Conservation (phyloP, 129 eudicot genomes). For the Helichrysum umbraculigerum region DNA sequence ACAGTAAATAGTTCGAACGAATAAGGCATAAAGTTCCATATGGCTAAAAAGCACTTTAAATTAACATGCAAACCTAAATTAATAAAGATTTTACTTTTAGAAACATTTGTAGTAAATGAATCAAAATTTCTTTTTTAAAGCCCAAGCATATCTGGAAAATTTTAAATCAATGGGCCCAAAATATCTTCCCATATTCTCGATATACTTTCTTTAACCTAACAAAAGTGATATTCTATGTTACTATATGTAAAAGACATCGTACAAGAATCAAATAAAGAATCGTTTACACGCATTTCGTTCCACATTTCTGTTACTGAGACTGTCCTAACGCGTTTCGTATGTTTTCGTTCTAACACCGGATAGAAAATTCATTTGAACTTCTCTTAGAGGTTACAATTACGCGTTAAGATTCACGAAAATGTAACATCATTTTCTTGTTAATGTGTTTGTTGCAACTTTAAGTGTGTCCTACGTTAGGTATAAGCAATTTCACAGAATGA, state of each 20-base stretch:
- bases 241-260: conserved; percentile 14
- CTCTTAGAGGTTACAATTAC: neutral
- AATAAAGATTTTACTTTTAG: neutral
- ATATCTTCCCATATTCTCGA: neutral
- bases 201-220: neutral
- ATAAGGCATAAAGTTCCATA: neutral
- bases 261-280: conserved; percentile 17
- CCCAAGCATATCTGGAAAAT: neutral
- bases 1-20: neutral
- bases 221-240: conserved; percentile 8
- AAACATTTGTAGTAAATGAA: neutral
- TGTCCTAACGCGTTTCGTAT: neutral
- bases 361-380: neutral
- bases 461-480: neutral
- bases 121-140: neutral
- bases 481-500: neutral
- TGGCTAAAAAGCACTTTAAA: neutral
- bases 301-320: neutral
- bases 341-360: neutral
- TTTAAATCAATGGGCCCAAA: neutral
- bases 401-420: neutral
- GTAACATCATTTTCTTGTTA: neutral
- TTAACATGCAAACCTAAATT: neutral
- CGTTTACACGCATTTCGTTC: neutral
- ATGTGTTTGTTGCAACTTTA: neutral